phyloP scores from a whole-genome alignment of 2,329 filamentous ascomycete species.

The Scopulariopsis brevicaulis region DNA sequence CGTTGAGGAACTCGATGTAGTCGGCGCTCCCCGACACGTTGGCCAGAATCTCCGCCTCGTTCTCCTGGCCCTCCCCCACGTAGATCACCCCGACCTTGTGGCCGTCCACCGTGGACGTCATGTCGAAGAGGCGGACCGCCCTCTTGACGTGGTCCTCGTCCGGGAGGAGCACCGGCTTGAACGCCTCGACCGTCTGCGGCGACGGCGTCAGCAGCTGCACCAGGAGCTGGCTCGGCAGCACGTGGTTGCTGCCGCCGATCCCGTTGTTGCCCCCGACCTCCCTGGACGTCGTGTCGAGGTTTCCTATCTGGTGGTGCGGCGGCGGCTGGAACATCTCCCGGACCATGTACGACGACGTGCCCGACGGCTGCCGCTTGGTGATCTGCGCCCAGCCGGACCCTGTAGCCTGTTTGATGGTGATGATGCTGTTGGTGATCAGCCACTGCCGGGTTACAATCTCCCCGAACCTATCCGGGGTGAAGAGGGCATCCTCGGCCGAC shows the following conservation, averaged over 20 bases:
- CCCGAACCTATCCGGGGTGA: conserved; percentile 52
- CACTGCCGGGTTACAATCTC: conserved; percentile 57
- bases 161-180: conserved; percentile 67
- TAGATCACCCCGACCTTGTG: conserved; percentile 95
- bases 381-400: conserved; percentile 58
- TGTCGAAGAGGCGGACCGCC: conserved; percentile 73
- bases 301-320: conserved; percentile 42
- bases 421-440: conserved; percentile 62
- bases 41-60: conserved; percentile 73
- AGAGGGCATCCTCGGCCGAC: conserved; percentile 54
- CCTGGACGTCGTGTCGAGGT: conserved; percentile 7
- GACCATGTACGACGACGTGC: conserved; percentile 47
- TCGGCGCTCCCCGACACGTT: conserved; percentile 81
- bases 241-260: conserved; percentile 35
- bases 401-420: conserved; percentile 62
- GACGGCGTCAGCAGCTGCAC: conserved; percentile 56
- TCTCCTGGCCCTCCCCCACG: conserved; percentile 74
- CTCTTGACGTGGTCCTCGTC: conserved; percentile 57
- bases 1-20: conserved; percentile 75
- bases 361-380: conserved; percentile 61
- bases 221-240: conserved; percentile 64
- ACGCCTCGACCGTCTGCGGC: conserved; percentile 43
- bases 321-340: conserved; percentile 48
- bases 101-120: conserved; percentile 80
- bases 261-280: conserved; percentile 16